Evolutionary conservation across 345 rosid genomes (phyloP), one percentile per base, ranked within the genome.

Genomic region (Isatis tinctoria): DNA sequence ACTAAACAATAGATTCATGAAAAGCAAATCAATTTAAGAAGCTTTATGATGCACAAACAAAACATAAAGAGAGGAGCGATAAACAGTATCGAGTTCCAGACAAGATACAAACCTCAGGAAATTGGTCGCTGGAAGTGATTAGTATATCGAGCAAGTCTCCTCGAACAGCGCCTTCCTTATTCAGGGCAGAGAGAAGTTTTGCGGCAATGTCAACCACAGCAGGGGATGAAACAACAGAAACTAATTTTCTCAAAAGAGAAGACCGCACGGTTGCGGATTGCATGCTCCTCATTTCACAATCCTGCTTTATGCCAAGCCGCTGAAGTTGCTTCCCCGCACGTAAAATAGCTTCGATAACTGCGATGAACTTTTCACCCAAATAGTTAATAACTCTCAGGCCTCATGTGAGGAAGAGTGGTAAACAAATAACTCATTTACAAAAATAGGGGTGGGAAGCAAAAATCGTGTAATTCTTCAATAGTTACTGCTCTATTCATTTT

Each of bases 281-380:
- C 43, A 72, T 72, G 69, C 48, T 79, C 65, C 70, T 75, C 51
- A 65, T 30, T 26, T 61, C 73, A 54, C 43, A 74, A 33, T 71
- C 87, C 76, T 83, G 85, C 37, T 79, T 81, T 67, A 85, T 27
- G 54, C 81, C 69, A 82, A 91, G 88, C 45, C 64, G 84, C 85
- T 82, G 85, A 79, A 94, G 87, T 76, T 85, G 91, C 69, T 90
- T 88, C 40, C 91, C 96, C 74, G 95, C 85, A 77, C 60, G 78
- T 74, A 91, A 75, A 74, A 88, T 83, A 70, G 93, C 87, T 84
- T 90, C 87, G 73, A 94, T 82, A 79, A 94, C 97, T 82, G 89
- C 88, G 65, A 90, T 85, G 73, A 94, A 94, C 98, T 94, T 84
- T 44, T 65, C 75, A 74, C 66, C 70, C 69, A 74, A 77, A 81